Evolutionary conservation across 495 filamentous ascomycete genomes (phyloP).

Genomic region (Trichoderma orchidacearum): DNA sequence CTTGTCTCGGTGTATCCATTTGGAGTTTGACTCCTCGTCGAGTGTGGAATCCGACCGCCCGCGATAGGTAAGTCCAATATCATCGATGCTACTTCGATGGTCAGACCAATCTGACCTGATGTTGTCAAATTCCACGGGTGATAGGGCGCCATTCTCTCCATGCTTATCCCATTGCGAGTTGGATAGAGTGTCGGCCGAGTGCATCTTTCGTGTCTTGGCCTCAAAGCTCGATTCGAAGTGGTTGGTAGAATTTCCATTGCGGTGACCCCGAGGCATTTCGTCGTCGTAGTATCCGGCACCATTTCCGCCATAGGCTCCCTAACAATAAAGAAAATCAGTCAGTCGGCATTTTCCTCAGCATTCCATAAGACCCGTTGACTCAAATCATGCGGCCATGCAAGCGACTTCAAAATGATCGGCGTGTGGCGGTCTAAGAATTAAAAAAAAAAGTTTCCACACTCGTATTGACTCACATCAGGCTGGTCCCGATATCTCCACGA

Average conservation of each 20-base stretch:
- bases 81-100: not conserved
- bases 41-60: not conserved
- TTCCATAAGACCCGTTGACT: not conserved
- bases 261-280: not conserved
- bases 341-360: not conserved
- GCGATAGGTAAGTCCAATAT: not conserved
- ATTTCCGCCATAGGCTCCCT: not conserved
- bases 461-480: not conserved
- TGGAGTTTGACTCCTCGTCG: constrained; percentile 36
- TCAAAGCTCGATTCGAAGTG: not conserved
- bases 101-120: not conserved
- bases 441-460: not conserved
- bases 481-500: constrained; percentile 36
- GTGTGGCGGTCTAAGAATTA: not conserved
- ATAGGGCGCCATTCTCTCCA: not conserved
- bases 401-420: not conserved
- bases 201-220: not conserved
- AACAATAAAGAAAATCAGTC: not conserved
- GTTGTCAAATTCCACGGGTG: not conserved
- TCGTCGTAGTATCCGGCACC: not conserved
- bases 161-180: not conserved
- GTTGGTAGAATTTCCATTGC: not conserved
- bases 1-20: constrained; percentile 97
- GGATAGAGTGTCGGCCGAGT: not conserved
- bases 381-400: not conserved